A percentile compares a stretch with the other conserved stretches of the same genome.
Evolutionary conservation across 1,284 basidiomycete genomes (phyloP).

Genomic region (Erythrobasidium hasegawianum): DNA sequence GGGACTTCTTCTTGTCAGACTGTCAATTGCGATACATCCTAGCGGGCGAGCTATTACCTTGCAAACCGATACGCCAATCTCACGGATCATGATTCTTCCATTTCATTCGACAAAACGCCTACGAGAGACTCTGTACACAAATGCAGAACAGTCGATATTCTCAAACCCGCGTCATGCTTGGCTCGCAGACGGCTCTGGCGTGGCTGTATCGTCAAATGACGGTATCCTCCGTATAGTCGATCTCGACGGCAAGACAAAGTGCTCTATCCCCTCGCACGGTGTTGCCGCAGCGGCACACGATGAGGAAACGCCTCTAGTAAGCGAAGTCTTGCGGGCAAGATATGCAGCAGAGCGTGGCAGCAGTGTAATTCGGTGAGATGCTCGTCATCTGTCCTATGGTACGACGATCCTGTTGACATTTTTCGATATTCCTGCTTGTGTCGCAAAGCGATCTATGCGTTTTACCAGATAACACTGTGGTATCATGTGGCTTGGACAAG

Average conservation of each 20-base stretch:
- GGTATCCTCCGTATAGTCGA: slow-evolving; percentile 42
- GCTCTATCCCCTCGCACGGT: slow-evolving; percentile 39
- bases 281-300: slow-evolving; percentile 37
- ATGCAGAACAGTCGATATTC: slow-evolving; percentile 39
- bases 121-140: slow-evolving; percentile 41
- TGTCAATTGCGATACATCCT: slow-evolving; percentile 42
- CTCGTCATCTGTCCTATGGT: background rate
- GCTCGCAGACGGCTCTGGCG: slow-evolving; percentile 35
- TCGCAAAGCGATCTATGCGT: slow-evolving; percentile 35
- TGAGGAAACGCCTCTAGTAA: slow-evolving; percentile 15
- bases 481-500: slow-evolving; percentile 41
- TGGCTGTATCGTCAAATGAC: slow-evolving; percentile 44
- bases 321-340: slow-evolving; percentile 37
- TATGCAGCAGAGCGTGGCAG: slow-evolving; percentile 41
- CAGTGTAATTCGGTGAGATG: slow-evolving; percentile 38
- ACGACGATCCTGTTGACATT: background rate
- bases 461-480: slow-evolving; percentile 28
- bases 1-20: background rate
- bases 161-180: slow-evolving; percentile 43
- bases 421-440: too few relatives aligned
- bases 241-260: slow-evolving; percentile 34
- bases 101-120: slow-evolving; percentile 39
- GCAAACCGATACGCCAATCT: slow-evolving; percentile 41
- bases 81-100: slow-evolving; percentile 42
- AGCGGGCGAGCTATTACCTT: slow-evolving; percentile 39